Base-by-base conservation (phyloP, 345 rosid genomes). In the Eucalyptus marginata region DNA sequence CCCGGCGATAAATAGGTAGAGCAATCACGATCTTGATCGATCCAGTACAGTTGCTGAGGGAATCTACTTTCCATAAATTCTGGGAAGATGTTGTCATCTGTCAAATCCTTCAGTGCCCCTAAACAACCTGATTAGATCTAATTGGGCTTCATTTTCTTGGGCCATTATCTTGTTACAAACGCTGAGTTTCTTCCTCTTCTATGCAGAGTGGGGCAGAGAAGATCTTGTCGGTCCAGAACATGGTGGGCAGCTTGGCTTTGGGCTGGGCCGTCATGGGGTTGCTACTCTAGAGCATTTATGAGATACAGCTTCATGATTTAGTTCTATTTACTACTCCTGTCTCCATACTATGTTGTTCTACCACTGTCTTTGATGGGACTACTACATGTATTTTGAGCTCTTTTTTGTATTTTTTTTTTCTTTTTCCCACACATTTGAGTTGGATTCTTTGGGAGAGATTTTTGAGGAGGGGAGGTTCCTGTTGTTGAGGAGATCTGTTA, bases 131-230 rank as follows among this genome's bases (percentile, higher is more conserved):
- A 18, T 76, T 40, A 20, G 43, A 76, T 40, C 8, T 11, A 10
- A 12, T 11, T 29, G 24, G 83, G 47, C 47, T 36, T 36, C 83
- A 11, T 76, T 44, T 18, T 76, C 47, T 20, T 40, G 47, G 47
- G 15, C 6, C 83, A 76, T 71, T 71, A 18, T 71, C 83, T 18
- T 18, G 0, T 10, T 36, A 6, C 20, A 10, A 71, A 18, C 27
- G 36, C 40, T n/a, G 46, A 40, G 47, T 10, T 76, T 76, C 83
- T 76, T 76, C 83, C 47, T 76, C 83, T 3, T 76, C 1, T 36
- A 5, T 93, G 96, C 95, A 95, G 96, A 94, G 94, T 44, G 95
- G 92, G 87, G 94, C 51, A n/a, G 93, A 90, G 91, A 92, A 92
- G 90, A 66, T 89, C 46, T 79, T 88, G 90, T 68, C 92, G 0